Base-by-base conservation (phyloP, 257 asterid species). In the Gentiana straminea region DNA sequence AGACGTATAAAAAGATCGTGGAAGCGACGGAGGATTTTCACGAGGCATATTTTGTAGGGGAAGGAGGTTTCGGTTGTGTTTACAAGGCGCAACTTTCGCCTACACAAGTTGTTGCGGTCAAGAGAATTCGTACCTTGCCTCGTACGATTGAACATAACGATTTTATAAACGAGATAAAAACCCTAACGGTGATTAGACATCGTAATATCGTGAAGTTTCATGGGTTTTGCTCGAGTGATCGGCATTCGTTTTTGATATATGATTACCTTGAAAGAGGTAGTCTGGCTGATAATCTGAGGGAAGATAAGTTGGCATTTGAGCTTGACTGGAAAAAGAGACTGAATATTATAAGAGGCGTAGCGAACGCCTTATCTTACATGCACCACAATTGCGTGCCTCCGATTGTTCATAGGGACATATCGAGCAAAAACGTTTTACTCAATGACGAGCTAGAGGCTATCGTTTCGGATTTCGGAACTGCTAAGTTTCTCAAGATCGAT, bases 401-500 rank as follows among this genome's bases (percentile, higher is more conserved):
- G 10, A 70, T 79, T 8, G 59, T 79, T 63, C 85, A 79, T 49
- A 65, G 81, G 3, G 75, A 75, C 38, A 68, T 75, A 57, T 57
- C 81, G 3, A 68, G 75, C 73, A 75, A 71, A n/a, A 75, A 75
- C 56, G 45, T 75, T 4, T 49, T 75, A 12, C 52, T 75, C 8
- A 75, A 75, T 59, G 57, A 11, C 13, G 74, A 66, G 51, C 58
- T 48, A n/a, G 69, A 69, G n/a, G 74, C 82, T 52, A 69, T 59
- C 15, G 53, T 76, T 43, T 65, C 76, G 24, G 81, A 72, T 57
- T 76, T 76, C 54, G 81, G 78, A 35, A 68, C 76, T 13, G 78
- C 81, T 1, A 76, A 52, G 57, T 45, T 69, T 35, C 36, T 72
- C 62, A 65, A 51, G 43, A 61, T 55, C 1, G 70, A 72, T 35